Base-by-base conservation (phyloP, 495 filamentous ascomycete genomes). In the Platismatia glauca region DNA sequence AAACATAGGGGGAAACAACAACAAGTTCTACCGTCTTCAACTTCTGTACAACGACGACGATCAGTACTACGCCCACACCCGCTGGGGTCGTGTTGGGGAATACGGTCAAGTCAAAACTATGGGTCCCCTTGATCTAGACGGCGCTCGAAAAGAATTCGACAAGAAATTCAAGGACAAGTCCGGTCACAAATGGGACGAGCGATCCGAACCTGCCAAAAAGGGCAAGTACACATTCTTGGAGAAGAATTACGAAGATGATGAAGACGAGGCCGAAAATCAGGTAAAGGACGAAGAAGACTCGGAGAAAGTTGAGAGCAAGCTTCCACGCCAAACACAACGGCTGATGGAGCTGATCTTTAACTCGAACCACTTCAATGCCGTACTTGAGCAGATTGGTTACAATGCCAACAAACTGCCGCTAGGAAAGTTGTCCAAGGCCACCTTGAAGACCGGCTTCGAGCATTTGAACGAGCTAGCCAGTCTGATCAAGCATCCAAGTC, bases 311-410 rank as follows among this genome's bases (percentile, higher is more conserved):
- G 62, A 70, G 29, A 86, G 81, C 60, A 79, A 76, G n/a, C 73
- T 95, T 9, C 65, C 79, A 0, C 74, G 74, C 16, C 77, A 81
- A 0, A 71, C 88, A 7, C 86, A 91, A 64, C 71, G 79, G 8
- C 75, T 96, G 18, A 86, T 95, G 79, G 68, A 82, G 39, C 81
- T 95, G 61, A 93, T 96, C 63, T 96, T 96, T 79, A 92, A 94
- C 67, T 76, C 81, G 59, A 68, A 85, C 44, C 81, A 85, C 67
- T 86, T 90, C 71, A 70, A 78, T n/a, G 75, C 77, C 5, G 78
- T 83, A 5, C 84, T 95, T 83, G 72, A 76, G 2, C 78, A 81
- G 4, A 77, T 94, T 70, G 86, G 86, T 15, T 95, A 94, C 68
- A 87, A 95, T 66, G 81, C 82, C 1, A 74, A 84, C 53, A 94